Base-by-base conservation (phyloP, 2,329 filamentous ascomycete genomes). In the Beauveria scarabaeidicola region DNA sequence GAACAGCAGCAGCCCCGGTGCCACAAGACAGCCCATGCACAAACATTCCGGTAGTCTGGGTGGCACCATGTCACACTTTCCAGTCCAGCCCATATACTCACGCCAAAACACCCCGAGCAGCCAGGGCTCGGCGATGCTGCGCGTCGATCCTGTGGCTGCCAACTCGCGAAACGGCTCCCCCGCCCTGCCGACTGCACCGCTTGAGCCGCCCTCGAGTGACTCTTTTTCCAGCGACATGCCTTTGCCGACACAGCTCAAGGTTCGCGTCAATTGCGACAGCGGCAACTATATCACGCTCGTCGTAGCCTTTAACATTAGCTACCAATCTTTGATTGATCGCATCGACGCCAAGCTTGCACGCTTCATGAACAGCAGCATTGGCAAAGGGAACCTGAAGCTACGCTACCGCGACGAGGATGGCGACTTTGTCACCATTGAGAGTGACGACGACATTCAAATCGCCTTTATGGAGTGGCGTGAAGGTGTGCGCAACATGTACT, bases 381-480 rank as follows among this genome's bases (percentile, higher is more conserved):
- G 86, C 66, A 88, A 85, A 68, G 89, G 90, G 63, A 87, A 88
- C 65, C 84, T 97, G 66, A 91, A 91, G 74, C 78, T 99, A 59
- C 89, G 91, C 63, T 99, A 97, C 73, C 83, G 87, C 55, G 94
- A 99, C 69, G 89, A 92, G 68, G 94, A 99, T 65, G 90, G 90
- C 52, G 94, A 97, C 69, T 93, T 88, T 69, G 90, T 99, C 62
- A 92, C 88, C 55, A 97, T 99, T 58, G 89, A 94, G 71, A 93
- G 89, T 62, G 94, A 99, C 68, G 94, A 99, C 68, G 94, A 97
- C 66, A 94, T 99, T 47, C 91, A 95, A 68, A 91, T 94, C 66
- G 94, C 94, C 5, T 96, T 99, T 69, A 87, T 92, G 72, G 92
- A 95, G 66, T 97, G 92, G 92, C 85, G 89, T 38, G 91, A 96